Base-by-base conservation (phyloP, 306 rosid species). In the Cicer judaicum region DNA sequence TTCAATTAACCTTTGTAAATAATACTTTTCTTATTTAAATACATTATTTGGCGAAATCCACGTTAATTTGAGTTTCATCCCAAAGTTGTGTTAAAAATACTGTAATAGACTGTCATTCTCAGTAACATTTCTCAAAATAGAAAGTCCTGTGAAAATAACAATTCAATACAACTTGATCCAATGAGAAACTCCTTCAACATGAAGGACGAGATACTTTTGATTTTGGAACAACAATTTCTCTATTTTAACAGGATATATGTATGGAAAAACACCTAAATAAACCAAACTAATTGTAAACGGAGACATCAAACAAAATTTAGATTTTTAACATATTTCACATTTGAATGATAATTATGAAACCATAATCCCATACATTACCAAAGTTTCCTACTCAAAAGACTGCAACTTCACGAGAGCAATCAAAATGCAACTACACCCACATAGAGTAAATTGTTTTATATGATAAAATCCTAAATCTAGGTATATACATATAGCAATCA, bases 401-500 rank as follows among this genome's bases (percentile, higher is more conserved):
- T 4, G 10, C 67, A 79, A 44, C 18, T 18, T 44, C 14, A 19
- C 2, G 39, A 73, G 34, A 55, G 1, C 12, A 15, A 5, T 18
- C 42, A n/a, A 48, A 50, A 54, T 42, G 18, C 46, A 64, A 54
- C 19, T 21, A 18, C 24, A 52, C 6, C 4, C 8, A 36, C 48
- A 75, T 34, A 24, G 52, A 80, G 55, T 52, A 40, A 65, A 36
- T 15, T n/a, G 68, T 9, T 41, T 44, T 11, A 43, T 44, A 8
- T 42, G 36, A 70, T 68, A 57, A 18, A 38, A 21, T 34, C 14
- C 59, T 80, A 59, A 49, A 74, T 53, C 29, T 12, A 34, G 18
- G 56, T 36, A 10, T 18, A 64, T 46, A 68, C 54, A 63, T 7
- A 43, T 34, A 75, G 19, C 46, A 66, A 75, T 43, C 61, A 75